phyloP scores from a whole-genome alignment of 192 early-diverging fungal genomes.

The Coemansia sp. region DNA sequence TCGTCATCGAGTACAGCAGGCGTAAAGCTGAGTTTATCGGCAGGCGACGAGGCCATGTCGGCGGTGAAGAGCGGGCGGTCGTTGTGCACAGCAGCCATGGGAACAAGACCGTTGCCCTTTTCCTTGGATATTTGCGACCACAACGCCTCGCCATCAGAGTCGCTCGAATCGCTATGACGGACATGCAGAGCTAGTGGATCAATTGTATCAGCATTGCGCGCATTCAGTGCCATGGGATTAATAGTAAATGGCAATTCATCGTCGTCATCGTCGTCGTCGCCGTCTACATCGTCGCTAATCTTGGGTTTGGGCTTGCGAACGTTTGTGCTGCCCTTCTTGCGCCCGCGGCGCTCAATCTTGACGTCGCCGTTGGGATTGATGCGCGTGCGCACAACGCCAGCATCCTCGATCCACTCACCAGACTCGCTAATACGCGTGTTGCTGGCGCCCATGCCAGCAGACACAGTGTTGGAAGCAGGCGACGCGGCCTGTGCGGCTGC shows the following conservation, averaged over 20 bases:
- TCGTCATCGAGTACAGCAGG: neutral
- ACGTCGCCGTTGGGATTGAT: conserved; percentile 37
- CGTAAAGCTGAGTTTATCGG: neutral
- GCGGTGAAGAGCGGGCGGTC: conserved; percentile 7
- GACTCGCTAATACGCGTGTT: conserved; percentile 23
- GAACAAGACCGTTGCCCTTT: conserved; percentile 26
- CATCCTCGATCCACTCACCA: conserved; percentile 36
- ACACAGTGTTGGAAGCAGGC: neutral
- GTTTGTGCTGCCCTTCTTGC: conserved; percentile 52
- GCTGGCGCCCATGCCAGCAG: conserved; percentile 21
- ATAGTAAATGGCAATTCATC: neutral
- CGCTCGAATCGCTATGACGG: neutral
- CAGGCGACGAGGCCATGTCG: neutral
- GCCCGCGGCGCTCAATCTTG: conserved; percentile 42
- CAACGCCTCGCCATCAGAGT: conserved; percentile 4
- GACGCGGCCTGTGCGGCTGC: conserved; percentile 9
- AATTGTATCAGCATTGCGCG: conserved; percentile 1
- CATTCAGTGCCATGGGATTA: neutral
- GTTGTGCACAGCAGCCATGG: conserved; percentile 12
- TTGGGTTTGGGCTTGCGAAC: conserved; percentile 6
- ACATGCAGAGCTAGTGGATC: neutral
- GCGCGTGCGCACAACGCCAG: conserved; percentile 36
- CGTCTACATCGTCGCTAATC: neutral
- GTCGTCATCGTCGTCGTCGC: neutral
- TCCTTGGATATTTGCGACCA: conserved; percentile 29